A percentile compares a stretch with the other conserved stretches of the same genome.
phyloP scores from a whole-genome alignment of 371 early-diverging fungal genomes.

The Furculomyces boomerangus region DNA sequence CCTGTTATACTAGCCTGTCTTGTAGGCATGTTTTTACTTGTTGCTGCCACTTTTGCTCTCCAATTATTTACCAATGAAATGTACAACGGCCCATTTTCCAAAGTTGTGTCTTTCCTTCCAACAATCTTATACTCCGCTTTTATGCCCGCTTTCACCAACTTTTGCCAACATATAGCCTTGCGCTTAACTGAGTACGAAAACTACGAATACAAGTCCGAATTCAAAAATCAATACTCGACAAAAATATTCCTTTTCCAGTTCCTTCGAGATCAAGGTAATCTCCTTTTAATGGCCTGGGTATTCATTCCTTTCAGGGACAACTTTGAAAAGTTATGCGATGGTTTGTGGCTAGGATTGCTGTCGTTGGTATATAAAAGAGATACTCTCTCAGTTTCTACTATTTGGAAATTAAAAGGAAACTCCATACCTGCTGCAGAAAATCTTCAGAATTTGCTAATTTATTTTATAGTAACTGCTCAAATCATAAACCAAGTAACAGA shows the following conservation, averaged over 20 bases:
- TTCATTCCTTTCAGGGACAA: constrained; percentile 59
- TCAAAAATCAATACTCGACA: constrained; percentile 48
- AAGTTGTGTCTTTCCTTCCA: constrained; percentile 40
- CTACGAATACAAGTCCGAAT: constrained; percentile 49
- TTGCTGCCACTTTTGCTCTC: constrained; percentile 46
- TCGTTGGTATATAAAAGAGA: constrained; percentile 4
- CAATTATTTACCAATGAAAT: constrained; percentile 63
- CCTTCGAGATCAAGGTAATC: constrained; percentile 56
- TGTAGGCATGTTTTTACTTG: constrained; percentile 34
- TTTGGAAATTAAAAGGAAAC: constrained; percentile 10
- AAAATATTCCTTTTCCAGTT: constrained; percentile 76
- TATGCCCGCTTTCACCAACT: constrained; percentile 47
- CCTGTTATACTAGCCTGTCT: constrained; percentile 46
- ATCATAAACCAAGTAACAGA: constrained; percentile 53
- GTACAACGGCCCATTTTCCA: constrained; percentile 60
- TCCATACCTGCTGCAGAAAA: constrained; percentile 26
- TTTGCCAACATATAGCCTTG: constrained; percentile 44
- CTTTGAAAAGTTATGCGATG: constrained; percentile 15
- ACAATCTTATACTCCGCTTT: constrained; percentile 49
- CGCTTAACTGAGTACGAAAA: constrained; percentile 63
- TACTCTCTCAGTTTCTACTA: too few species aligned
- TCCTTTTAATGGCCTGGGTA: constrained; percentile 69
- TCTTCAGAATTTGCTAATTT: constrained; percentile 47
- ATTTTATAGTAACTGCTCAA: constrained; percentile 71
- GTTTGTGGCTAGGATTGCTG: constrained; percentile 4